Evolutionary conservation across 2,329 filamentous ascomycete genomes (phyloP), one percentile per base, ranked within the genome.

Genomic region (Huntiella moniliformis): DNA sequence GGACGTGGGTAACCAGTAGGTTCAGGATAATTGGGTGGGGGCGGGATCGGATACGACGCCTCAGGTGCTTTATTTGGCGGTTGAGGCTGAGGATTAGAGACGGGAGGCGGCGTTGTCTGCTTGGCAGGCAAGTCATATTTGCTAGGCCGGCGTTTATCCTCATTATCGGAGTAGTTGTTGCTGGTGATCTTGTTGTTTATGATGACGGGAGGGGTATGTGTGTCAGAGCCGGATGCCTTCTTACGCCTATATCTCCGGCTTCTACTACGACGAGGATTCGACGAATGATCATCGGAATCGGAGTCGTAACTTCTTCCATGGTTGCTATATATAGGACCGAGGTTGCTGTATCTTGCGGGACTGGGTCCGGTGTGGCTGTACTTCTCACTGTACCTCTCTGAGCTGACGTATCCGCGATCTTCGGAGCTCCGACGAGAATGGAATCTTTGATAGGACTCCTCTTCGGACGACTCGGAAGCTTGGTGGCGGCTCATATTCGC

Each of bases 171-270:
- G 15, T 37, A 36, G 6, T 41, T 31, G 22, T 42, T 42, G 34
- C 31, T 42, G 34, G 31, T 17, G 15, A 42, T 31, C 11, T 41
- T 38, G 28, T 41, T 48, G 46, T 40, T 39, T 8, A 48, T 44
- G 4, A 48, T 32, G 2, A 45, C 42, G 10, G 31, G 7, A 22
- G 2, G 5, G 6, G 22, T 28, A 8, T 8, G 6, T 28, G 22
- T 3, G 22, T 28, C 22, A 8, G 22, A 28, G 22, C 22, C 7
- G 2, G 7, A 3, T 28, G 22, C 22, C 22, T 28, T 28, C 22
- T 28, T 28, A 8, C 22, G 22, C 10, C 22, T 28, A 28, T 8
- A 4, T 18, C 13, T 42, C 28, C 31, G 28, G 22, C 39, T 22
- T 8, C 39, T 11, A 12, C 5, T 34, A 32, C 40, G 40, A 18